phyloP scores from a whole-genome alignment of 2,329 filamentous ascomycete species.

The Aspergillus udagawae region DNA sequence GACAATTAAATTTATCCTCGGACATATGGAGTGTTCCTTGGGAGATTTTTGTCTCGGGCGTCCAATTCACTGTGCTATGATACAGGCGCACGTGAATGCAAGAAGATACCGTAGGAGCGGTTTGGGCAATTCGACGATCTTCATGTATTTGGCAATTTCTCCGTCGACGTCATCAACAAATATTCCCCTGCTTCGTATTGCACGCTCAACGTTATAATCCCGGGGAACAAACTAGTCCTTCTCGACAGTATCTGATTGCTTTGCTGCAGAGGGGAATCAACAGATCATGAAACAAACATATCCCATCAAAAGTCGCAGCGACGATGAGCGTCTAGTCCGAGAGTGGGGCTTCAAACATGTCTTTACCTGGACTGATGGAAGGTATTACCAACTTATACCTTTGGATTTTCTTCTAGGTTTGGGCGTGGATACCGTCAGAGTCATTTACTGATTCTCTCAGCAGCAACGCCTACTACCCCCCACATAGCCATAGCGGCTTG shows the following conservation, averaged over 20 bases:
- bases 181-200: background rate
- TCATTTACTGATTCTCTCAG: background rate
- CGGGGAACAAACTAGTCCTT: background rate
- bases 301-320: slow-evolving; percentile 31
- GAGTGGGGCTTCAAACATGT: slow-evolving; percentile 58
- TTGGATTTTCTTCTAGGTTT: slow-evolving; percentile 4
- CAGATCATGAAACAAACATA: slow-evolving; percentile 27
- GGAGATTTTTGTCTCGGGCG: too few species aligned
- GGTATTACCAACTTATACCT: slow-evolving; percentile 38
- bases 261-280: background rate
- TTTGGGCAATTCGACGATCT: background rate
- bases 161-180: background rate
- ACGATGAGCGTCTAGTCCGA: slow-evolving; percentile 53
- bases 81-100: too few species aligned
- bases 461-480: slow-evolving; percentile 58
- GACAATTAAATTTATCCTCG: too few species aligned
- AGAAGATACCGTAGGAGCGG: background rate
- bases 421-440: background rate
- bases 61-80: too few species aligned
- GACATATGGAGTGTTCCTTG: too few species aligned
- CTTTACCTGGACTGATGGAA: slow-evolving; percentile 59
- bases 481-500: slow-evolving; percentile 52
- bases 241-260: background rate
- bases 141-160: background rate
- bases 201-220: background rate